phyloP scores from a whole-genome alignment of 805 yeast genomes.

The Candida broadrunensis region DNA sequence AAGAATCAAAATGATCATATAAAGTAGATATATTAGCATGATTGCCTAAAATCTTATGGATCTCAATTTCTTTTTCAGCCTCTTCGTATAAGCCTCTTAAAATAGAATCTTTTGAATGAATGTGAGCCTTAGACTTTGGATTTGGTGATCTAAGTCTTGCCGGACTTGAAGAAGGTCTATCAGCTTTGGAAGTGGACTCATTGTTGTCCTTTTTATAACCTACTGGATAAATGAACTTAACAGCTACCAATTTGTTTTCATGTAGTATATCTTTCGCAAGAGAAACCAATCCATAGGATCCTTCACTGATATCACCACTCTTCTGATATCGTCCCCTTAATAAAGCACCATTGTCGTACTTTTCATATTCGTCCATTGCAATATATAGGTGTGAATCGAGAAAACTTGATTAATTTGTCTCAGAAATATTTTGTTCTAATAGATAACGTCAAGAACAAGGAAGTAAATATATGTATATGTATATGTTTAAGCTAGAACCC shows the following conservation, averaged over 20 bases:
- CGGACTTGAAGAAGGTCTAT: conserved; percentile 33
- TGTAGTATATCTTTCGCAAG: conserved; percentile 69
- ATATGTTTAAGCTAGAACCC: too few relatives aligned
- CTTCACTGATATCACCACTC: conserved; percentile 78
- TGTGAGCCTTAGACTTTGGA: not conserved
- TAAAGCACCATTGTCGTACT: conserved; percentile 39
- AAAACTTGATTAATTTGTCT: too few relatives aligned
- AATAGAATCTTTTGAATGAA: conserved; percentile 16
- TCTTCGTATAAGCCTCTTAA: conserved; percentile 43
- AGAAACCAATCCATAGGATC: conserved; percentile 90
- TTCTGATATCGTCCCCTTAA: conserved; percentile 64
- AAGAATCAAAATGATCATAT: conserved; percentile 51
- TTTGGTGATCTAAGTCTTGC: conserved; percentile 24
- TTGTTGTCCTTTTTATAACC: conserved; percentile 25
- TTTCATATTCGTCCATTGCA: conserved; percentile 38
- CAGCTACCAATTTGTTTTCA: conserved; percentile 61
- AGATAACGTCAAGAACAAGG: too few relatives aligned
- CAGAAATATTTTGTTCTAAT: too few relatives aligned
- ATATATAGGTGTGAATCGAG: too few relatives aligned
- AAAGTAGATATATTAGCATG: conserved; percentile 46
- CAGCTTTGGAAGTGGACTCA: not conserved
- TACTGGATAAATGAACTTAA: conserved; percentile 74
- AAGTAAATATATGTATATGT: too few relatives aligned
- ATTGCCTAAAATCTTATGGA: conserved; percentile 57
- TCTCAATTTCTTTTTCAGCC: conserved; percentile 66